Evolutionary conservation across 1,284 basidiomycete genomes (phyloP), one percentile per base, ranked within the genome.

Genomic region (Ustanciosporium gigantosporum): DNA sequence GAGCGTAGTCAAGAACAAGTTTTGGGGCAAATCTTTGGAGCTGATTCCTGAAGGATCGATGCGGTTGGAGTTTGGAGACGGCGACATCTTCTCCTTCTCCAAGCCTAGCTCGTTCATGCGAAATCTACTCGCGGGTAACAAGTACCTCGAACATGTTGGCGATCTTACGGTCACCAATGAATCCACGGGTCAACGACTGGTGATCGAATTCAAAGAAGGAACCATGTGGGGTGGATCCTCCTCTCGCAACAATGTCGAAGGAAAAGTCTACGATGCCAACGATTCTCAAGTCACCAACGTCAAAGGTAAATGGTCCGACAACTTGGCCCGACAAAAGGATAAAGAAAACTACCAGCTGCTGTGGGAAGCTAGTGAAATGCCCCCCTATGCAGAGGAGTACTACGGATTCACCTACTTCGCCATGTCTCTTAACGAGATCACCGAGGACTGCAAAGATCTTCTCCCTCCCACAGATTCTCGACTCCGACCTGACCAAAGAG

Each of bases 381-480:
- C 75, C 0, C 57, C 62, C 1, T 44, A 70, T 25, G 60, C 74
- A 16, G 51, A 69, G 25, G 58, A 68, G 15, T 76, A 77, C 46
- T 77, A 77, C 42, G 75, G 75, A 6, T 77, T 77, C 45, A 77
- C 75, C 23, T 68, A 71, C 53, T 77, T 77, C 50, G 75, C 74
- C 60, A 69, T 77, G 48, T 67, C 66, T 31, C 65, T 77, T 41
- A 77, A 77, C 53, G 68, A 77, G 40, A 41, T 77, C 15, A 66
- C 59, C 1, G 57, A 67, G 2, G 87, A 90, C 70, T 78, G 91
- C 16, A 81, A 84, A 47, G 84, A 82, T 4, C 83, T 83, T 53
- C 36, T 94, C 5, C 88, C 91, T 1, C 84, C 86, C 0, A 92
- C 91, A 1, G 92, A 95, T 76, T 91, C 91, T 7, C 84, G 92